A percentile compares a stretch with the other conserved stretches of the same genome.
phyloP scores from a whole-genome alignment of 1,139 yeast species.

The Wickerhamiella pararugosa region DNA sequence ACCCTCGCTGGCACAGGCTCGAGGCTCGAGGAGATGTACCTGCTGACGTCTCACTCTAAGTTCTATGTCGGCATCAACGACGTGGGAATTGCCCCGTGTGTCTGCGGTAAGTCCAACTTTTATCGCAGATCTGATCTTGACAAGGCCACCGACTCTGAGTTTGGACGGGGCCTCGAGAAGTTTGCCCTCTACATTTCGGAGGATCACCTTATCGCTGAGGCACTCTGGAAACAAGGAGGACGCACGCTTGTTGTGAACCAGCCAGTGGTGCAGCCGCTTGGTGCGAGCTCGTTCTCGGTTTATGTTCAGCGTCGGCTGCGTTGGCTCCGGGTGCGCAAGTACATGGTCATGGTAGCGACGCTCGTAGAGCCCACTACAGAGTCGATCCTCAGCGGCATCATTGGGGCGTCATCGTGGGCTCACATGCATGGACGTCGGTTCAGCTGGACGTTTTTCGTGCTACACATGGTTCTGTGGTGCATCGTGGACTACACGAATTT shows the following conservation, averaged over 20 bases:
- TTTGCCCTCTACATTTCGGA: slow-evolving; percentile 81
- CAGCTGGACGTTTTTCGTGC: slow-evolving; percentile 28
- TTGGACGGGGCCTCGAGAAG: slow-evolving; percentile 42
- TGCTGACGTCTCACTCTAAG: slow-evolving; percentile 71
- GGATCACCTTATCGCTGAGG: slow-evolving; percentile 84
- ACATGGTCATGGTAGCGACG: slow-evolving; percentile 79
- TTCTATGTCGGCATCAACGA: slow-evolving; percentile 68
- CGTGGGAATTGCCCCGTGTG: slow-evolving; percentile 74
- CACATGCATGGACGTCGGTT: slow-evolving; percentile 28
- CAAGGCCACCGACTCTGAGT: slow-evolving; percentile 29
- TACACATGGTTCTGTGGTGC: slow-evolving; percentile 51
- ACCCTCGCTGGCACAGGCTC: slow-evolving; percentile 36
- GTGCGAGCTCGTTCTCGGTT: slow-evolving; percentile 32
- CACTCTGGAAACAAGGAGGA: slow-evolving; percentile 62
- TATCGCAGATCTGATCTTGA: slow-evolving; percentile 61
- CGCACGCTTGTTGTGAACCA: slow-evolving; percentile 71
- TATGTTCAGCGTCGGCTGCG: slow-evolving; percentile 57
- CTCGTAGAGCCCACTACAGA: slow-evolving; percentile 80
- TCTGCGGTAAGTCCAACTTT: slow-evolving; percentile 80
- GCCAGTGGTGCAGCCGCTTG: slow-evolving; percentile 65
- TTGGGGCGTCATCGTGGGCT: slow-evolving; percentile 42
- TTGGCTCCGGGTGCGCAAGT: slow-evolving; percentile 81
- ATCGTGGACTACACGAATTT: slow-evolving; percentile 47
- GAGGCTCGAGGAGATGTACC: slow-evolving; percentile 72
- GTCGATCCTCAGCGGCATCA: slow-evolving; percentile 44